Evolutionary conservation across 495 filamentous ascomycete genomes (phyloP).

Genomic region (Penicillium subrubescens): DNA sequence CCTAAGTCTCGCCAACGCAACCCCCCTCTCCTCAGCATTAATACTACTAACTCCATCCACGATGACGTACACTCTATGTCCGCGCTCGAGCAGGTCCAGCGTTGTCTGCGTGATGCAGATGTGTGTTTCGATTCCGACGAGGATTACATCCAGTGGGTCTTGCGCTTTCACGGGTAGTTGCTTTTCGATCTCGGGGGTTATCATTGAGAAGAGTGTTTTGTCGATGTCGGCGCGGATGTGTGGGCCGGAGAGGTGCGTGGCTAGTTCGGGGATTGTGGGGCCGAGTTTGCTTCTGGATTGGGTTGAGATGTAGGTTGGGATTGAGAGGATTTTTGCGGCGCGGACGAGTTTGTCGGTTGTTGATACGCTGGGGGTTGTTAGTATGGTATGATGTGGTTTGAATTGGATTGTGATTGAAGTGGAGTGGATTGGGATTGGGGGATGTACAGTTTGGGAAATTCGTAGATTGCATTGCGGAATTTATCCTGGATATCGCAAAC

Average conservation of each 20-base stretch:
- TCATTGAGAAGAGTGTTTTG: constrained; percentile 92
- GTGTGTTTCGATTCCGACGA: constrained; percentile 88
- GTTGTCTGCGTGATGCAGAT: constrained; percentile 95
- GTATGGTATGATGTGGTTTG: constrained; percentile 7
- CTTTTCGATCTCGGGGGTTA: constrained; percentile 49
- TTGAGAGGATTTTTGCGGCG: constrained; percentile 60
- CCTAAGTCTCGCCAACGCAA: constrained; percentile 76
- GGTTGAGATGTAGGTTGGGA: constrained; percentile 83
- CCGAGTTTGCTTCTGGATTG: constrained; percentile 78
- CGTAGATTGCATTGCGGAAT: constrained; percentile 78
- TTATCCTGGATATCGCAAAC: constrained; percentile 96
- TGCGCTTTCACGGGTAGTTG: constrained; percentile 28
- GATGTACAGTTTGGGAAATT: constrained; percentile 76
- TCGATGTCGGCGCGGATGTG: constrained; percentile 62
- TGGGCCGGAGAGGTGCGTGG: constrained; percentile 37
- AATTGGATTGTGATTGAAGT: not conserved
- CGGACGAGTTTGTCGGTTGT: constrained; percentile 46
- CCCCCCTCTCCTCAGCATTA: constrained; percentile 75
- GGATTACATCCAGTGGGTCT: constrained; percentile 35
- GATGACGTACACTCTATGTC: constrained; percentile 82
- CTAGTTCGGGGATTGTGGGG: constrained; percentile 71
- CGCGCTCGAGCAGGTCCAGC: constrained; percentile 72
- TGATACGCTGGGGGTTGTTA: constrained; percentile 23
- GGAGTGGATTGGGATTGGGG: not conserved
- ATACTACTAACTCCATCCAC: constrained; percentile 91